phyloP scores from a whole-genome alignment of 2,329 filamentous ascomycete genomes.

The Mycosphaerelloides madeirae region DNA sequence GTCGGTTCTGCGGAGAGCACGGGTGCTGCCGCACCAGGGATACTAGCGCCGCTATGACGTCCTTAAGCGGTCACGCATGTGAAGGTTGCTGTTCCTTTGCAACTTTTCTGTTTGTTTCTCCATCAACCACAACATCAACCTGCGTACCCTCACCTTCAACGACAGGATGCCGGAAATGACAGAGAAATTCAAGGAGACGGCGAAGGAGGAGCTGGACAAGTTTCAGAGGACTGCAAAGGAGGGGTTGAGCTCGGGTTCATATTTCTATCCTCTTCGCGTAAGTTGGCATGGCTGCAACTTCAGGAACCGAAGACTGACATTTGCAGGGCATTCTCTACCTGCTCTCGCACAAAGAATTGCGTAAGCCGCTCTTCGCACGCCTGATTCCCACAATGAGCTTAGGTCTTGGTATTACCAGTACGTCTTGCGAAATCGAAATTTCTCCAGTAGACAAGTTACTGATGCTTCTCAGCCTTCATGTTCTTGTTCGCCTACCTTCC shows the following conservation, averaged over 20 bases:
- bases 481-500: constrained; percentile 84
- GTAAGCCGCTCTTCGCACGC: constrained; percentile 55
- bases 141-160: not conserved
- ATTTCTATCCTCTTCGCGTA: constrained; percentile 78
- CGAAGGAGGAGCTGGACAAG: constrained; percentile 65
- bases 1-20: too few species aligned
- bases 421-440: not conserved
- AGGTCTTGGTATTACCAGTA: constrained; percentile 62
- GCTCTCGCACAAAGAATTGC: constrained; percentile 53
- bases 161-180: constrained; percentile 20
- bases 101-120: not conserved
- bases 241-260: constrained; percentile 70
- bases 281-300: constrained; percentile 1
- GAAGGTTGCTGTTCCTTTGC: too few species aligned
- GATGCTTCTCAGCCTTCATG: constrained; percentile 53
- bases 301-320: not conserved
- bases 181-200: constrained; percentile 51
- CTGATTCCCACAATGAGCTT: constrained; percentile 61
- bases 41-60: not conserved
- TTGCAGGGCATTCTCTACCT: constrained; percentile 58
- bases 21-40: too few species aligned
- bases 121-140: not conserved
- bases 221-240: constrained; percentile 60
- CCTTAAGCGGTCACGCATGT: not conserved
- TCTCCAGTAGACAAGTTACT: constrained; percentile 20